These are phyloP conservation scores for Xerocomellus chrysenteron DNA, from an alignment of 768 basidiomycete genomes.

Conservation along the genomic window DNA sequence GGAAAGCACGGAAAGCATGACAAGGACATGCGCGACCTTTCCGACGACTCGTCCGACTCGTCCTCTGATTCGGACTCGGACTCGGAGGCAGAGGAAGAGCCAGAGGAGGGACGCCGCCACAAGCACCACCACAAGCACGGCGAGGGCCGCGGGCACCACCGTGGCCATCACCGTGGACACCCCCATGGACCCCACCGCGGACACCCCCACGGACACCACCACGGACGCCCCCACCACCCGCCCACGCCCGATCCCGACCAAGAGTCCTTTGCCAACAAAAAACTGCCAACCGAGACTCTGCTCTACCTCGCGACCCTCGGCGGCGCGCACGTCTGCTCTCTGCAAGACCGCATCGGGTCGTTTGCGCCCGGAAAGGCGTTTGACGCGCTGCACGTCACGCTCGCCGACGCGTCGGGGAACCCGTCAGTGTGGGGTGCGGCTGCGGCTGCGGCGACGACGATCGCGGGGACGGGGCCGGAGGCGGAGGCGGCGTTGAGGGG, in stretches of 20 bases:
- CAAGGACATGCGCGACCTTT: background rate
- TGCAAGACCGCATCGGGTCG: conserved; percentile 66
- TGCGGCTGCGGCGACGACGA: too few relatives aligned
- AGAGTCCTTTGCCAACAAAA: conserved; percentile 48
- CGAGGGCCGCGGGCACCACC: background rate
- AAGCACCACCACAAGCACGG: background rate
- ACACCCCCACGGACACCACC: too few relatives aligned
- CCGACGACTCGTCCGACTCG: background rate
- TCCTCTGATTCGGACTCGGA: background rate
- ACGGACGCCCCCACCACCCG: too few relatives aligned
- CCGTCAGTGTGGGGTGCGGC: conserved; percentile 48
- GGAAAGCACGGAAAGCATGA: background rate
- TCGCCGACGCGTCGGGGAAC: conserved; percentile 49
- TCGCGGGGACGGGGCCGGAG: too few relatives aligned
- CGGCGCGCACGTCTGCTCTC: conserved; percentile 76
- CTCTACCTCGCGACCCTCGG: conserved; percentile 89
- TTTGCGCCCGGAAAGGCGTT: conserved; percentile 81
- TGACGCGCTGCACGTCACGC: conserved; percentile 76
- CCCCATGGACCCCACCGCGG: too few relatives aligned
- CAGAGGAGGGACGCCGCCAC: background rate
- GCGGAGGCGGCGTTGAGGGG: conserved; percentile 34
- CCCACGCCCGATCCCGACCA: background rate
- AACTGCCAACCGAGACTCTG: conserved; percentile 67
- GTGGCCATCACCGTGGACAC: too few relatives aligned
- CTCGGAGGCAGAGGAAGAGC: background rate